Percentiles rank a stretch among this genome's conserved stretches.
phyloP scores from a whole-genome alignment of 1,139 yeast genomes.

The Candida frijolesensis region DNA sequence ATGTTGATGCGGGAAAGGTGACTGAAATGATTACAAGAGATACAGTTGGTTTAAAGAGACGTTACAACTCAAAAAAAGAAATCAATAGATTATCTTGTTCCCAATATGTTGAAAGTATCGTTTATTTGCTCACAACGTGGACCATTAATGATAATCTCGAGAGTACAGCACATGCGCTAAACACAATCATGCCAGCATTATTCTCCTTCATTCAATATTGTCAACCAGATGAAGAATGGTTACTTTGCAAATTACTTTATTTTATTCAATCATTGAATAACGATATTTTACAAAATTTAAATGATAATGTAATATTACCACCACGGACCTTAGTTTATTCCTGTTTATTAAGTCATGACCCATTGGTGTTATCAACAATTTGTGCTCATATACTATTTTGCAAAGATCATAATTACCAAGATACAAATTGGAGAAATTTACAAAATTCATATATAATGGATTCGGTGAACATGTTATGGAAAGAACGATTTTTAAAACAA shows the following conservation, averaged over 20 bases:
- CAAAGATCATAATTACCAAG: conserved; percentile 30
- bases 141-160: not conserved
- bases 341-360: conserved; percentile 39
- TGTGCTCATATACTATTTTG: conserved; percentile 52
- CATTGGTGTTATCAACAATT: conserved; percentile 46
- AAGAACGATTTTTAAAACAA: conserved; percentile 44
- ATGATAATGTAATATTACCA: conserved; percentile 6
- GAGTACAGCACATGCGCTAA: not conserved
- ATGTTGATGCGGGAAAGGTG: conserved; percentile 1
- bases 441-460: conserved; percentile 63
- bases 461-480: conserved; percentile 63
- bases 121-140: conserved; percentile 5
- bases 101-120: conserved; percentile 5
- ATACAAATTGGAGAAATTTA: conserved; percentile 28
- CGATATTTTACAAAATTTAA: not conserved
- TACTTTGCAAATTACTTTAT: conserved; percentile 1
- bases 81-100: not conserved
- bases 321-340: conserved; percentile 42
- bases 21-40: conserved; percentile 7
- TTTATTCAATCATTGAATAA: conserved; percentile 6
- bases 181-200: conserved; percentile 7
- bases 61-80: not conserved
- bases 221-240: not conserved
- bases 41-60: not conserved
- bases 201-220: conserved; percentile 7